Evolutionary conservation across 2,329 filamentous ascomycete genomes (phyloP).

Genomic region (Dothidotthia symphoricarpi): DNA sequence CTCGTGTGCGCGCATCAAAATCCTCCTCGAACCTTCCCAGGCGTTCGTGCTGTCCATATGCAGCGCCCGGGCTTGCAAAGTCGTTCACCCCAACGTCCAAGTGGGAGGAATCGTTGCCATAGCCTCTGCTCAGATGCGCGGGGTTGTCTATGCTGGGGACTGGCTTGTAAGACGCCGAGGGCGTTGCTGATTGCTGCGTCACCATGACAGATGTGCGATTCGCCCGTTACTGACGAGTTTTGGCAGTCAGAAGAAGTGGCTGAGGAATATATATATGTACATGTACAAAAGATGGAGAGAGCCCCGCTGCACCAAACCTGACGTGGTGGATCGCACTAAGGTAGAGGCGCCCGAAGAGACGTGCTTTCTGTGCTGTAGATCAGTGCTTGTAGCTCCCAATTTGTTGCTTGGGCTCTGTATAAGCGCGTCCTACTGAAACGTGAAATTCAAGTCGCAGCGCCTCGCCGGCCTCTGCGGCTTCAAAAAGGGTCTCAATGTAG

Average conservation of each 20-base stretch:
- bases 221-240: slow-evolving; percentile 5
- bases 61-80: slow-evolving; percentile 40
- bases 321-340: too few relatives aligned
- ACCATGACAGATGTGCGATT: slow-evolving; percentile 19
- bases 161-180: too few relatives aligned
- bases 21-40: slow-evolving; percentile 64
- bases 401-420: too few relatives aligned
- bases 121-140: slow-evolving; percentile 37
- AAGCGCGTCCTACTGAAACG: too few relatives aligned
- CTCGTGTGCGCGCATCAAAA: slow-evolving; percentile 68
- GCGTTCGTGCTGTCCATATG: slow-evolving; percentile 28
- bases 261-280: slow-evolving; percentile 9
- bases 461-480: not conserved
- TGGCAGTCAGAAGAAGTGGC: slow-evolving; percentile 5
- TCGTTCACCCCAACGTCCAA: slow-evolving; percentile 34
- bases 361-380: too few relatives aligned
- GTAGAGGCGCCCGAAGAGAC: too few relatives aligned
- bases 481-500: too few relatives aligned
- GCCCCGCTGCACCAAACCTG: too few relatives aligned
- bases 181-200: slow-evolving; percentile 24
- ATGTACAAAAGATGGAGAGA: too few relatives aligned
- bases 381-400: too few relatives aligned
- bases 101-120: slow-evolving; percentile 27
- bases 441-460: not conserved
- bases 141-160: slow-evolving; percentile 40